Evolutionary conservation across 129 eudicot genomes (phyloP).

Genomic region (Tagetes erecta): DNA sequence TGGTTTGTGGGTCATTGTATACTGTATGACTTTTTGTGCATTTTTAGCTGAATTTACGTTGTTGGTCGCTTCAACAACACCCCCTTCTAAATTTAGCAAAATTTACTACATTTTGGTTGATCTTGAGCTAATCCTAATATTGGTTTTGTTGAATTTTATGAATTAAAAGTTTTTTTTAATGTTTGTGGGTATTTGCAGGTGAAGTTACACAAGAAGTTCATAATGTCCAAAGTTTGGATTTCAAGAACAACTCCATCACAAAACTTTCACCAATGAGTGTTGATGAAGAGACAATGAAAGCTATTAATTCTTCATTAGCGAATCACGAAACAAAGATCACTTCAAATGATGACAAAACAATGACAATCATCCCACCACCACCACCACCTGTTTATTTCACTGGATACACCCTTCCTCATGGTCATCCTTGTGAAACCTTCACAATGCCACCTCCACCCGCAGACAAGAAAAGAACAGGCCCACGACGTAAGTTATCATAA

Average conservation of each 20-base stretch:
- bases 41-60: background rate
- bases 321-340: constrained; percentile 24
- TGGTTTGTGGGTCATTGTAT: constrained; percentile 9
- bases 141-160: background rate
- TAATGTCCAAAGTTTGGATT: constrained; percentile 35
- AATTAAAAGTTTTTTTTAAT: background rate
- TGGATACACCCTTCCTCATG: constrained; percentile 82
- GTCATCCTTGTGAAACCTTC: constrained; percentile 85
- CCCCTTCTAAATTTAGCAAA: background rate
- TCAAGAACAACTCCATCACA: constrained; percentile 29
- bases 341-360: constrained; percentile 15
- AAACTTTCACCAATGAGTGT: constrained; percentile 24
- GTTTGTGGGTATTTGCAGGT: constrained; percentile 43
- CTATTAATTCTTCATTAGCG: constrained; percentile 15
- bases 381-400: constrained; percentile 51
- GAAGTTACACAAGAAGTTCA: constrained; percentile 51
- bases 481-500: constrained; percentile 60
- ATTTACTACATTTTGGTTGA: background rate
- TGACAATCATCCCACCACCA: constrained; percentile 40
- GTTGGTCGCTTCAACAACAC: background rate
- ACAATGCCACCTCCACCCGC: constrained; percentile 88
- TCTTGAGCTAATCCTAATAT: background rate
- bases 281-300: background rate
- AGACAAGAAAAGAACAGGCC: constrained; percentile 82
- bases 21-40: background rate